Percentiles rank a stretch among this genome's conserved stretches.
phyloP scores from a whole-genome alignment of 768 basidiomycete genomes.

The Hydnomerulius pinastri region DNA sequence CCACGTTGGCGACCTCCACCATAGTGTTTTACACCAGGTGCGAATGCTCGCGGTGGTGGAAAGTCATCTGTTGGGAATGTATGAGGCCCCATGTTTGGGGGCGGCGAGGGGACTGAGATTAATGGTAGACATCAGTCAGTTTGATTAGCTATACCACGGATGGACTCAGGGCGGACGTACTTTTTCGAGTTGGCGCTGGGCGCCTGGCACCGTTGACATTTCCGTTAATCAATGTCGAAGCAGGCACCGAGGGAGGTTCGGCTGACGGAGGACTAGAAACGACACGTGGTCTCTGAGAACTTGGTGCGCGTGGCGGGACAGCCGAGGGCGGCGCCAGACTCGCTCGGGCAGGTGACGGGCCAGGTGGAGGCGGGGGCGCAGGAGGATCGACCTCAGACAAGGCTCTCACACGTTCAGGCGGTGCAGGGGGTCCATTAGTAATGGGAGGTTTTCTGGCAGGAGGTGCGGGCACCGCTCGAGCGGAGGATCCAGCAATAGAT shows the following conservation, averaged over 20 bases:
- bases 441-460: conserved; percentile 41
- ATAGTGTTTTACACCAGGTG: conserved; percentile 52
- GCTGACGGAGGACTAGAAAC: conserved; percentile 25
- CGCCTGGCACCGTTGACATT: conserved; percentile 33
- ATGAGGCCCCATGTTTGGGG: conserved; percentile 65
- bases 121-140: conserved; percentile 6
- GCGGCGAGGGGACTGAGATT: conserved; percentile 56
- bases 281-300: conserved; percentile 24
- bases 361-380: conserved; percentile 32
- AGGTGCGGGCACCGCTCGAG: conserved; percentile 40
- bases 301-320: conserved; percentile 11
- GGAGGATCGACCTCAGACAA: conserved; percentile 46
- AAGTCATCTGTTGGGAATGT: conserved; percentile 78
- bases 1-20: conserved; percentile 65
- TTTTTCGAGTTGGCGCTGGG: conserved; percentile 46
- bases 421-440: conserved; percentile 29
- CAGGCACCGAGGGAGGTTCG: conserved; percentile 18
- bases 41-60: conserved; percentile 74
- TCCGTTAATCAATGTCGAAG: conserved; percentile 15
- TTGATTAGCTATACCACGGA: conserved; percentile 12
- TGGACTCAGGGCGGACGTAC: conserved; percentile 35
- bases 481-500: conserved; percentile 28
- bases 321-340: conserved; percentile 21
- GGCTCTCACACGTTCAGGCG: conserved; percentile 42
- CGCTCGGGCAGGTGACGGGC: conserved; percentile 28